A percentile compares a stretch with the other conserved stretches of the same genome.
Evolutionary conservation across 345 rosid genomes (phyloP).

Genomic region (Heritiera littoralis): DNA sequence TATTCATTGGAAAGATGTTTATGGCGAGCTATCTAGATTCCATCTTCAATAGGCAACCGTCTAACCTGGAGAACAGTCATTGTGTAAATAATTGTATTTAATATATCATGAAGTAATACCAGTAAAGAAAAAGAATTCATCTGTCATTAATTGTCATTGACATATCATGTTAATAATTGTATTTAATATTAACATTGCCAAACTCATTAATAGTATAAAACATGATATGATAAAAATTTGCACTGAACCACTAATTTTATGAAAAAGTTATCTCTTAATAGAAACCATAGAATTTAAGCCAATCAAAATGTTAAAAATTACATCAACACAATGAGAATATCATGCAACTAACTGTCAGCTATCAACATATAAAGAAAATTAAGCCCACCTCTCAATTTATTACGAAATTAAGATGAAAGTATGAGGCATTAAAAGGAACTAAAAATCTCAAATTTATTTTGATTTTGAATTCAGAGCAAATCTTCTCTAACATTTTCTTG

Average conservation of each 20-base stretch:
- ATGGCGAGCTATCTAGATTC: constrained; percentile 90
- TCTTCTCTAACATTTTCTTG: constrained; percentile 61
- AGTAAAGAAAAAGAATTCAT: neutral
- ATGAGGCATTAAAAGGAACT: too few species aligned
- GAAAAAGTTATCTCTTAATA: neutral
- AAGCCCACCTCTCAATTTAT: neutral
- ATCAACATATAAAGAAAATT: neutral
- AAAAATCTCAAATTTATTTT: constrained; percentile 58
- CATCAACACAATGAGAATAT: neutral
- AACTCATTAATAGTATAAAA: neutral
- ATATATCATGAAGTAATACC: constrained; percentile 6
- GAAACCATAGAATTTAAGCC: too few species aligned
- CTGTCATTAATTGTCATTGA: neutral
- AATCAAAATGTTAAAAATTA: neutral
- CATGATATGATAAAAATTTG: neutral
- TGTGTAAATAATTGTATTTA: constrained; percentile 9
- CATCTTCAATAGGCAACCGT: constrained; percentile 85
- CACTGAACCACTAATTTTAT: neutral
- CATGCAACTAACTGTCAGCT: neutral
- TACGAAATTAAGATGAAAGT: constrained; percentile 5
- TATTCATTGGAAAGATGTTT: constrained; percentile 58
- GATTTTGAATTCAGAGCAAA: constrained; percentile 66
- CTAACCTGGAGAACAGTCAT: constrained; percentile 65
- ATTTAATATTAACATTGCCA: neutral
- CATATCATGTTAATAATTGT: too few species aligned